These are phyloP conservation scores for Penicillium hesseltinei DNA, from an alignment of 2,329 filamentous ascomycete genomes.

Conservation along the genomic window DNA sequence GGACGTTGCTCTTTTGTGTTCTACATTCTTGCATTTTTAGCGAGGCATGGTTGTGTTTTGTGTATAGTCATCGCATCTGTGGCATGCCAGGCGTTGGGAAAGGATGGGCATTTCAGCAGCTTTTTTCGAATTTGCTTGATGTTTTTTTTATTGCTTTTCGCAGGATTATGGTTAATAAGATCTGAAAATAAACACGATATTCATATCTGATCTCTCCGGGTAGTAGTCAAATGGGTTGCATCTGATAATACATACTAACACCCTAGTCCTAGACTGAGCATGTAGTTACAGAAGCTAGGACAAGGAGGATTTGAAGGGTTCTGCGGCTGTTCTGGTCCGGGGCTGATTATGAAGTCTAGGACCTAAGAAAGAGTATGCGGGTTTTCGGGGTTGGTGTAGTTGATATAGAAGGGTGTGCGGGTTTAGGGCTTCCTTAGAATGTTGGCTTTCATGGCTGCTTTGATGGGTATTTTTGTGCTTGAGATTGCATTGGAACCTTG, in stretches of 20 bases:
- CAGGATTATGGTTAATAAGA: not conserved
- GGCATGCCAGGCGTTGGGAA: conserved; percentile 20
- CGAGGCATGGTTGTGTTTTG: conserved; percentile 15
- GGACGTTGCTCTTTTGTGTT: not conserved
- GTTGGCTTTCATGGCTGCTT: not conserved
- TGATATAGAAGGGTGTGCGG: too few relatives aligned
- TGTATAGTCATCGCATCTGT: conserved; percentile 15
- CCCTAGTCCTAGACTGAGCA: too few relatives aligned
- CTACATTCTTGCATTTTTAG: conserved; percentile 15
- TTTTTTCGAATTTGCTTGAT: not conserved
- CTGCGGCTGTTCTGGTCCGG: not conserved
- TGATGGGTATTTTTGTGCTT: too few relatives aligned
- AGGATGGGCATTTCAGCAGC: conserved; percentile 3
- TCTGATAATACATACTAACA: not conserved
- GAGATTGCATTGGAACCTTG: too few relatives aligned
- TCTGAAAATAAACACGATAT: not conserved
- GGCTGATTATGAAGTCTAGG: not conserved
- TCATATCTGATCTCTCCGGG: not conserved
- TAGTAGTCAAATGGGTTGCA: not conserved
- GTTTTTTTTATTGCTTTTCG: not conserved
- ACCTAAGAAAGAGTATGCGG: not conserved
- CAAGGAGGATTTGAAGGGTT: not conserved
- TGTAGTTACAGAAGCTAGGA: not conserved
- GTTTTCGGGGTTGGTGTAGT: too few relatives aligned
- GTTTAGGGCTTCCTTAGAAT: too few relatives aligned